Conservation (phyloP, 768 basidiomycete species). For the Daedalea quercina region DNA sequence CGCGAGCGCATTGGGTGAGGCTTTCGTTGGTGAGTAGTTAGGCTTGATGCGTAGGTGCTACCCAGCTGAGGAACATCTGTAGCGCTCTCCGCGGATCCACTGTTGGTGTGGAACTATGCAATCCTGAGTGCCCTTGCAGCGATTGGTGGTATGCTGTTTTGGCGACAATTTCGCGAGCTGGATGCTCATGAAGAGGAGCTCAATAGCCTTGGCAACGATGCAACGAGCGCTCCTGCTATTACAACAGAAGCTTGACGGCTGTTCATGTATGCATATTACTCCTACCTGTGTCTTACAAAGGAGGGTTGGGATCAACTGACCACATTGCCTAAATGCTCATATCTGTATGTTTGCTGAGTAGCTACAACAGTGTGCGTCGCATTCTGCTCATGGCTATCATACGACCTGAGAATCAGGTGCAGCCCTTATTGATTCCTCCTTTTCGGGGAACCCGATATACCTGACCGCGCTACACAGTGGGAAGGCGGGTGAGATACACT, state of each 20-base stretch:
- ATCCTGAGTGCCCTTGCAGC: slow-evolving; percentile 49
- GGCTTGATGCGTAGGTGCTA: not conserved
- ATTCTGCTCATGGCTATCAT: not conserved
- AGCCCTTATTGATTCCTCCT: not conserved
- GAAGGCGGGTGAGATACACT: slow-evolving; percentile 14
- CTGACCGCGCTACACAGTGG: slow-evolving; percentile 19
- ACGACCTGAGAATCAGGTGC: not conserved
- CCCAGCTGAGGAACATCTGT: too few species aligned
- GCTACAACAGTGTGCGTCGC: too few species aligned
- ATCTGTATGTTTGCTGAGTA: too few species aligned
- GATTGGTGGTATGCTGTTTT: slow-evolving; percentile 48
- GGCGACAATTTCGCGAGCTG: slow-evolving; percentile 44
- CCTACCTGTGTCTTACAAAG: too few species aligned
- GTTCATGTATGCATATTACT: too few species aligned
- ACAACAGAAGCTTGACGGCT: too few species aligned
- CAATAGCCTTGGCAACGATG: slow-evolving; percentile 41
- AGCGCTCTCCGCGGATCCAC: slow-evolving; percentile 58
- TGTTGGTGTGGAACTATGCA: slow-evolving; percentile 73
- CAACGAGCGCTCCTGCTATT: slow-evolving; percentile 11
- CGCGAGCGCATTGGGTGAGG: slow-evolving; percentile 58
- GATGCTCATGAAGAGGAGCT: slow-evolving; percentile 58
- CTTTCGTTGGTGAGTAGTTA: slow-evolving; percentile 40
- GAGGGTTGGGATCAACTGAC: too few species aligned
- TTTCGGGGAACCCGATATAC: slow-evolving; percentile 18
- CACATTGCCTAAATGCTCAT: too few species aligned